Evolutionary conservation across 768 basidiomycete species (phyloP), one percentile per base, ranked within the genome.

Genomic region (Lepiota subincarnata): DNA sequence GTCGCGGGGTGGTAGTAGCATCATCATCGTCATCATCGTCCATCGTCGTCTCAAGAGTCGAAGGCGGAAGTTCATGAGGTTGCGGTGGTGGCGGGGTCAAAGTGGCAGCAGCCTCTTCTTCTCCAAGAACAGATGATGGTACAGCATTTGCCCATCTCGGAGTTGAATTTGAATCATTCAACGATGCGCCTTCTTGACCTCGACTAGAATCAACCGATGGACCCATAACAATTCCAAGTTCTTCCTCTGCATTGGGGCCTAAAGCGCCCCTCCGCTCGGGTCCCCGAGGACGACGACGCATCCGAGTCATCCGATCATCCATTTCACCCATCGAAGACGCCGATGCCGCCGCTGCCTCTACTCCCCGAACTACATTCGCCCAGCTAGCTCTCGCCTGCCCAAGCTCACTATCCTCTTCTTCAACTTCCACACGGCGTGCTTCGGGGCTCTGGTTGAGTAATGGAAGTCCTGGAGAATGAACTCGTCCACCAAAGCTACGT

Each of bases 341-440:
- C n/a, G 53, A 31, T 8, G 45, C 53, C n/a, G 53, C 24, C 18
- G 53, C 24, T 6, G 46, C 53, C 39, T 47, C 53, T 18, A 48
- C 45, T 22, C 53, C 53, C 8, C 53, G 37, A 6, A 54, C 38
- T 22, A 54, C 53, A 24, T 47, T 54, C 4, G 53, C 53, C 53
- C 53, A 54, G 24, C 53, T 40, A 8, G 53, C 53, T 13, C 45
- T 31, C 12, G 39, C 45, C 26, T 54, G 45, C 8, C 46, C 53
- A 34, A 54, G 46, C 18, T 54, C 53, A 35, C 38, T 31, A 2
- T 54, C 38, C 13, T 48, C 24, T 5, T 24, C 24, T 5, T 24
- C 24, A 24, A 24, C 24, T 24, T 24, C 24, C 5, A 24, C 24
- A 24, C 24, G 24, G 5, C 3, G 24, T 5, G 24, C 24, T 46